Conservation (phyloP, 768 basidiomycete species). For the Leccinum aurantiacum region DNA sequence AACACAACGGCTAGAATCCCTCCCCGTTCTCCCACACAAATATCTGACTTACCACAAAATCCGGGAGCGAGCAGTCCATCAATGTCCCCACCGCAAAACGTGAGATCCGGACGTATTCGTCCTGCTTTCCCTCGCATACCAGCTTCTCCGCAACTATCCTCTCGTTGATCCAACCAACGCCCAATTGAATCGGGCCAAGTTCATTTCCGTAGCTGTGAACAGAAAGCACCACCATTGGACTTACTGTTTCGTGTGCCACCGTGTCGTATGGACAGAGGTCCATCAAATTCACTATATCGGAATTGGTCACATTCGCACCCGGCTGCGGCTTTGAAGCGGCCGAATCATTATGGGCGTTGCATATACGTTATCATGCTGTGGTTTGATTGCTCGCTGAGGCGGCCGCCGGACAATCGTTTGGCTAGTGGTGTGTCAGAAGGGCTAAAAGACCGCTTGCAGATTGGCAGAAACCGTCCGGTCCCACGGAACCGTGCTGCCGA, state of each 20-base stretch:
- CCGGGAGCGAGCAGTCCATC: background rate
- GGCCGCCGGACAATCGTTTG: slow-evolving; percentile 48
- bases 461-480: background rate
- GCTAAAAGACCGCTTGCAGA: background rate
- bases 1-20: background rate
- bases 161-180: slow-evolving; percentile 85
- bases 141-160: slow-evolving; percentile 73
- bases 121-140: slow-evolving; percentile 36
- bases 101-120: slow-evolving; percentile 33
- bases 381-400: slow-evolving; percentile 29
- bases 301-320: slow-evolving; percentile 54
- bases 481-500: too few relatives aligned
- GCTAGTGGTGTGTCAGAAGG: slow-evolving; percentile 24
- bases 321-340: slow-evolving; percentile 61
- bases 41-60: background rate
- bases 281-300: slow-evolving; percentile 60
- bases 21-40: background rate
- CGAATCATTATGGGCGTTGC: slow-evolving; percentile 61
- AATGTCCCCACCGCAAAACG: background rate
- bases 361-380: slow-evolving; percentile 49
- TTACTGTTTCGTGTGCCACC: slow-evolving; percentile 44
- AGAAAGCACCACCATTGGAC: slow-evolving; percentile 66
- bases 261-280: slow-evolving; percentile 77
- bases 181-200: slow-evolving; percentile 69
- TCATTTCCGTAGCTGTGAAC: slow-evolving; percentile 67